Percentiles rank a stretch among this genome's conserved stretches.
These are phyloP conservation scores for Samsoniella hepiali DNA, from an alignment of 2,329 filamentous ascomycete species.

Conservation along the genomic window DNA sequence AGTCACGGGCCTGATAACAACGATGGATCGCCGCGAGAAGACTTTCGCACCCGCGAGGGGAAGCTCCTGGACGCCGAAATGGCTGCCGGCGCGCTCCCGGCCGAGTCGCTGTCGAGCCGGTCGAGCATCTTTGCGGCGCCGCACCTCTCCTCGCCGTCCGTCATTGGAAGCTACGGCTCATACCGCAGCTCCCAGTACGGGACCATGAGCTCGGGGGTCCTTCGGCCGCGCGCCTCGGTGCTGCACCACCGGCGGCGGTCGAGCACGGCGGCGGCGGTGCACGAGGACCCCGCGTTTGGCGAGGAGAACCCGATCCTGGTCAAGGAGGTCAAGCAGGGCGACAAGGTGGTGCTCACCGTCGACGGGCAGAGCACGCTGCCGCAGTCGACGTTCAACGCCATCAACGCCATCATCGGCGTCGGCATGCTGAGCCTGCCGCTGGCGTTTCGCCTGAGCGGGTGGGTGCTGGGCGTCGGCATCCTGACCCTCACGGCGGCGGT, in stretches of 20 bases:
- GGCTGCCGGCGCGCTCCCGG: constrained; percentile 24
- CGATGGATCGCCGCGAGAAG: constrained; percentile 20
- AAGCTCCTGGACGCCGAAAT: constrained; percentile 47
- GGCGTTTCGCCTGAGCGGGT: constrained; percentile 82
- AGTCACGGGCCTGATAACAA: constrained; percentile 23
- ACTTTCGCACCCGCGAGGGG: constrained; percentile 46
- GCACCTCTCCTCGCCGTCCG: constrained; percentile 63
- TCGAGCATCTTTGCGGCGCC: constrained; percentile 55
- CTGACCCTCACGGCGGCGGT: constrained; percentile 69
- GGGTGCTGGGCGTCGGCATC: constrained; percentile 76
- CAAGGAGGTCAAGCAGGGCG: constrained; percentile 84
- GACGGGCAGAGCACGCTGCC: constrained; percentile 93
- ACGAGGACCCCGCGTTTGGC: constrained; percentile 43
- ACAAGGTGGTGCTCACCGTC: constrained; percentile 77
- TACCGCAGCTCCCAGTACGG: constrained; percentile 50
- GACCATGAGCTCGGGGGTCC: constrained; percentile 39
- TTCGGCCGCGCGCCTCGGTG: constrained; percentile 41
- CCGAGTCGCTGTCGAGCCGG: constrained; percentile 26
- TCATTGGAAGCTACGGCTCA: constrained; percentile 68
- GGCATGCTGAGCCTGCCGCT: constrained; percentile 86
- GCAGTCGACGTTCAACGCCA: constrained; percentile 95
- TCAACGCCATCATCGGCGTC: constrained; percentile 88
- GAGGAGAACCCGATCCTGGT: constrained; percentile 76
- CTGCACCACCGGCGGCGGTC: constrained; percentile 37
- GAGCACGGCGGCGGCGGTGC: constrained; percentile 35